Conservation (phyloP, 257 asterid genomes). For the Coffea eugenioides region DNA sequence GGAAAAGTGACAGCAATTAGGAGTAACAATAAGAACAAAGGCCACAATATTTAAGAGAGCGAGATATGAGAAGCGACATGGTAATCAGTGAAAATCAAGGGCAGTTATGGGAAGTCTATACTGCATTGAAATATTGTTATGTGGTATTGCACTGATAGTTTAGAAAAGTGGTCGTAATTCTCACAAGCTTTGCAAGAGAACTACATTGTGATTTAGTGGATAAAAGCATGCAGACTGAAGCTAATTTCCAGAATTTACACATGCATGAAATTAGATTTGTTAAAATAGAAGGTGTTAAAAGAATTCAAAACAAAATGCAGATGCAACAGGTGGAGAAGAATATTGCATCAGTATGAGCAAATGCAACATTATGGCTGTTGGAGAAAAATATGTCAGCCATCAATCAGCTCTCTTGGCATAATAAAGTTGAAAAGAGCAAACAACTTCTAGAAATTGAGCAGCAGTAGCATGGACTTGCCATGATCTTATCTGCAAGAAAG, state of each 20-base stretch:
- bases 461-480: slow-evolving; percentile 46
- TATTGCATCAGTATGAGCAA: not conserved
- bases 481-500: slow-evolving; percentile 38
- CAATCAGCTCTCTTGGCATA: slow-evolving; percentile 7
- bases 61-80: not conserved
- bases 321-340: not conserved
- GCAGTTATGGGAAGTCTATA: not conserved
- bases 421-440: not conserved
- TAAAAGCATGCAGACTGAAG: not conserved
- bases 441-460: slow-evolving; percentile 8
- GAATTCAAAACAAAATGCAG: not conserved
- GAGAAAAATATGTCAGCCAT: not conserved
- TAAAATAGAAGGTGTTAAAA: not conserved
- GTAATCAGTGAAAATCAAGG: not conserved
- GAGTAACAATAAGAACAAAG: not conserved
- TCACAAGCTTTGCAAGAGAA: not conserved
- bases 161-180: not conserved
- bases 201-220: not conserved
- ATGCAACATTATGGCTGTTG: not conserved
- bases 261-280: not conserved
- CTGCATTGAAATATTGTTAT: too few species aligned
- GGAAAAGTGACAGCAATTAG: not conserved
- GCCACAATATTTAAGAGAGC: not conserved
- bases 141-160: not conserved
- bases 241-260: not conserved